Evolutionary conservation across 2,329 filamentous ascomycete genomes (phyloP).

Genomic region (Neonectria neomacrospora): DNA sequence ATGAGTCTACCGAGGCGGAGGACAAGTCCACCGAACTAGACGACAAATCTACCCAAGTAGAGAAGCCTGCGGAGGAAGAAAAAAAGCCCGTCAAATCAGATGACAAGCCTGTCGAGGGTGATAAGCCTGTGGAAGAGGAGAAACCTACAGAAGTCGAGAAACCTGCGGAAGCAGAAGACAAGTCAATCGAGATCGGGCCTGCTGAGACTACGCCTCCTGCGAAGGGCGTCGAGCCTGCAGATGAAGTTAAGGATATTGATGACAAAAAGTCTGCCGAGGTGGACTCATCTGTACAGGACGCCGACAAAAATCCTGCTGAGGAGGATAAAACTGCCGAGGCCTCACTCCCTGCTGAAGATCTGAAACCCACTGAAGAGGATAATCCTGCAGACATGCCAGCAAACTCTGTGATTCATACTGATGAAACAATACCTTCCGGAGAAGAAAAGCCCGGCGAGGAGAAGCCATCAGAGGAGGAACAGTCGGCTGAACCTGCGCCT

Average conservation of each 20-base stretch:
- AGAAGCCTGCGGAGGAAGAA: background rate
- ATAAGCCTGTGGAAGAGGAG: background rate
- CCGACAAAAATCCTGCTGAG: background rate
- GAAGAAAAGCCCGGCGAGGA: background rate
- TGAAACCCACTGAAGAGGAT: slow-evolving; percentile 1
- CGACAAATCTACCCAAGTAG: background rate
- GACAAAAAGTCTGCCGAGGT: slow-evolving; percentile 12
- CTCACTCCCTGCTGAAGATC: background rate
- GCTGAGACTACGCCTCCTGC: background rate
- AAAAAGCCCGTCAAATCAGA: background rate
- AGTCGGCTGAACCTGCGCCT: background rate
- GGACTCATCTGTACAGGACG: background rate
- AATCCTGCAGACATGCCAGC: background rate
- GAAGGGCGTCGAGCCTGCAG: slow-evolving; percentile 16
- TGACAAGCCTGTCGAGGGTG: slow-evolving; percentile 1
- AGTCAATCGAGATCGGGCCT: background rate
- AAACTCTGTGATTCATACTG: background rate
- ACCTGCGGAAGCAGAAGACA: background rate
- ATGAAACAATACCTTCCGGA: background rate
- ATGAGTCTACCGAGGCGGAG: background rate
- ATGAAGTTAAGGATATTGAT: slow-evolving; percentile 16
- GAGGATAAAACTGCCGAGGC: background rate
- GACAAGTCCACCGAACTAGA: slow-evolving; percentile 3
- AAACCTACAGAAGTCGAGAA: background rate
- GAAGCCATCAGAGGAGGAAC: background rate